These are phyloP conservation scores for Fusarium coffeatum DNA, from an alignment of 2,329 filamentous ascomycete species.

Conservation along the genomic window DNA sequence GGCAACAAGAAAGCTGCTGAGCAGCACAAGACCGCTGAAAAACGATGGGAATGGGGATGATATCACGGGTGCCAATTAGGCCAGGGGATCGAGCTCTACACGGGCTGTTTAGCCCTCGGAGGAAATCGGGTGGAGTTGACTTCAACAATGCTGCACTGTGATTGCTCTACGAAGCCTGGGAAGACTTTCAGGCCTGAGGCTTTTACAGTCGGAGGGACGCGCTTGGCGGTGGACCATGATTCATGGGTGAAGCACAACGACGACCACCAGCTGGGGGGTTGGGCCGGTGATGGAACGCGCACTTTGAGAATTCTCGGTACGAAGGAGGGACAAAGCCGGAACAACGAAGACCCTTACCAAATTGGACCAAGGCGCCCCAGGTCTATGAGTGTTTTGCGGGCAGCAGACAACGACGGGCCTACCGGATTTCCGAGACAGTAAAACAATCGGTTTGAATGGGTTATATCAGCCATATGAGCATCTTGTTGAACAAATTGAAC, in stretches of 20 bases:
- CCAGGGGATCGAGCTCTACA: constrained; percentile 41
- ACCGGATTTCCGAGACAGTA: constrained; percentile 43
- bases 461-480: neutral
- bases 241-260: constrained; percentile 47
- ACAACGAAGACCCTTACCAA: constrained; percentile 40
- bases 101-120: constrained; percentile 49
- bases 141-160: constrained; percentile 45
- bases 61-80: constrained; percentile 46
- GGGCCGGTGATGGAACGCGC: constrained; percentile 46
- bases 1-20: neutral
- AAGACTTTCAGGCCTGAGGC: constrained; percentile 50
- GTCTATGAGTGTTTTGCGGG: constrained; percentile 23
- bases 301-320: constrained; percentile 47
- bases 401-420: constrained; percentile 45
- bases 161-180: constrained; percentile 46
- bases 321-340: constrained; percentile 44
- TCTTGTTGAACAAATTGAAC: neutral
- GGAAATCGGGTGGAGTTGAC: constrained; percentile 52
- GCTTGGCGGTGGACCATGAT: constrained; percentile 52
- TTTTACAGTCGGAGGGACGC: constrained; percentile 48
- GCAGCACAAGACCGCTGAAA: constrained; percentile 22
- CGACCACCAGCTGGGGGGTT: constrained; percentile 39
- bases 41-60: constrained; percentile 25
- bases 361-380: constrained; percentile 26
- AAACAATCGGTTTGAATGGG: neutral